These are phyloP conservation scores for Pholiota molesta DNA, from an alignment of 768 basidiomycete species.

Conservation along the genomic window DNA sequence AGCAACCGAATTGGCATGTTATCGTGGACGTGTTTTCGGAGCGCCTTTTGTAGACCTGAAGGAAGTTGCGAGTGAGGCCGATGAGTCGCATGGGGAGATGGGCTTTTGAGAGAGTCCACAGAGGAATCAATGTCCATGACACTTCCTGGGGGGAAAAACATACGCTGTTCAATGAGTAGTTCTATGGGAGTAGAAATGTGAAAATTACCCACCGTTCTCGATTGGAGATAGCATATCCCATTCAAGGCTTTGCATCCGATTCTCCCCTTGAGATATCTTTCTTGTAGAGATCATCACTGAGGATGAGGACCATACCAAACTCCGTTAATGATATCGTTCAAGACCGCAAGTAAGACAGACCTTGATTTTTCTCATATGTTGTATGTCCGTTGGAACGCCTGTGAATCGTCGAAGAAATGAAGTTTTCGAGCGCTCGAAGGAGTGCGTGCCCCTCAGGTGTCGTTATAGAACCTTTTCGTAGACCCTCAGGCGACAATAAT, in stretches of 20 bases:
- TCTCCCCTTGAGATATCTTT: neutral
- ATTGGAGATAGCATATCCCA: neutral
- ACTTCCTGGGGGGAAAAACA: neutral
- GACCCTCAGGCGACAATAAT: neutral
- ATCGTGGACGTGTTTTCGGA: constrained; percentile 2
- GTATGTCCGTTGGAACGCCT: neutral
- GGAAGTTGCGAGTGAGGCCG: neutral
- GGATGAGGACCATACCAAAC: neutral
- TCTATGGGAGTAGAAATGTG: neutral
- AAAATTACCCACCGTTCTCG: neutral
- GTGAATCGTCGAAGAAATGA: neutral
- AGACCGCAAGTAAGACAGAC: neutral
- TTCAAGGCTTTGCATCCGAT: neutral
- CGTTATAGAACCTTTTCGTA: neutral
- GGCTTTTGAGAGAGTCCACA: neutral
- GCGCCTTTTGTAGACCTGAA: neutral
- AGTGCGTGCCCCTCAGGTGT: neutral
- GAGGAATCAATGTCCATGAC: constrained; percentile 8
- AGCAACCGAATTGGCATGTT: constrained; percentile 11
- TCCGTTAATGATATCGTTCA: neutral
- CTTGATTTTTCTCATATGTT: neutral
- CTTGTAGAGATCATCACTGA: neutral
- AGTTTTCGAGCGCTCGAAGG: neutral
- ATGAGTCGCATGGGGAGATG: neutral
- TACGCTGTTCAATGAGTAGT: neutral